These are phyloP conservation scores for Ustilago lituana DNA, from an alignment of 1,284 basidiomycete species.

Conservation along the genomic window DNA sequence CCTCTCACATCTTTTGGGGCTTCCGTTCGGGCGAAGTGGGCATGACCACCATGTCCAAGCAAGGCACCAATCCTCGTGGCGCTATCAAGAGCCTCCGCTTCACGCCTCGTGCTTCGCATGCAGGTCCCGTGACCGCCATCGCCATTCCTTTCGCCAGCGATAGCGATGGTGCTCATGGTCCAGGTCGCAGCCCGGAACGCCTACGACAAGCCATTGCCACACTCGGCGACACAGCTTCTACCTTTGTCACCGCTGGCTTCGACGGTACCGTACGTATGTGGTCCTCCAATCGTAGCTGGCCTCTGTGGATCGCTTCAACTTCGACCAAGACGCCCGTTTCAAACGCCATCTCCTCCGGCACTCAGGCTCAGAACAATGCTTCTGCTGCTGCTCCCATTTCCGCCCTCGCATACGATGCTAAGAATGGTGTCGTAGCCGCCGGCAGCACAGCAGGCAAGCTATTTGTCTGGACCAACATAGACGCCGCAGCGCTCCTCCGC, in stretches of 20 bases:
- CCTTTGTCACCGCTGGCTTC: constrained; percentile 60
- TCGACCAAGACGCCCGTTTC: constrained; percentile 17
- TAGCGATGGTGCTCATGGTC: constrained; percentile 56
- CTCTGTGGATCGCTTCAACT: constrained; percentile 51
- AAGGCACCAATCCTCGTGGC: constrained; percentile 61
- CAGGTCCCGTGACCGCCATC: constrained; percentile 50
- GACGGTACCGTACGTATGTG: constrained; percentile 64
- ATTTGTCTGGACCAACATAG: constrained; percentile 56
- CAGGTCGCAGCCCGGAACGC: constrained; percentile 52
- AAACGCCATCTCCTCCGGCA: constrained; percentile 21
- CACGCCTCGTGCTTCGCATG: constrained; percentile 47
- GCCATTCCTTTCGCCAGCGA: constrained; percentile 55
- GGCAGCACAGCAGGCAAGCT: constrained; percentile 55
- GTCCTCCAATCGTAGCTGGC: constrained; percentile 48
- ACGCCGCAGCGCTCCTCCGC: constrained; percentile 44
- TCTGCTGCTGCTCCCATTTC: constrained; percentile 30
- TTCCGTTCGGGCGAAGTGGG: constrained; percentile 77
- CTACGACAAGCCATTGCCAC: constrained; percentile 52
- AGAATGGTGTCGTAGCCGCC: constrained; percentile 53
- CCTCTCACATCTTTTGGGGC: constrained; percentile 80
- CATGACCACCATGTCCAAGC: constrained; percentile 70
- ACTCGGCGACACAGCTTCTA: constrained; percentile 54
- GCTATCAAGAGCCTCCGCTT: constrained; percentile 50
- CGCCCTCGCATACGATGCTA: constrained; percentile 57
- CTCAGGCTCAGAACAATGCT: constrained; percentile 15